Percentiles rank a stretch among this genome's conserved stretches.
Conservation (phyloP, 2,329 filamentous ascomycete species). For the Fusarium torulosum region DNA sequence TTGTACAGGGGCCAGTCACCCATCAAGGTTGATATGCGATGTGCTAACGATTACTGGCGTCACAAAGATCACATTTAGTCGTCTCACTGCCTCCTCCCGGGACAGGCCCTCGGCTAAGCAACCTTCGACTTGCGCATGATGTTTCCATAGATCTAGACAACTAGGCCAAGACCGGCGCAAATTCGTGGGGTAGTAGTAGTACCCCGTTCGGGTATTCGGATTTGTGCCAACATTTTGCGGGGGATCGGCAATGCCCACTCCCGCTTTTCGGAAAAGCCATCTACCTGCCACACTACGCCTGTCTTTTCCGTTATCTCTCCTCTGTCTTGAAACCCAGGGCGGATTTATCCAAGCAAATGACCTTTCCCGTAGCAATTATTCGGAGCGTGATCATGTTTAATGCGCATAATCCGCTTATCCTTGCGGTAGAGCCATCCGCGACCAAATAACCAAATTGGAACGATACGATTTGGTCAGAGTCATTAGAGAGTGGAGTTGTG, state of each 20-base stretch:
- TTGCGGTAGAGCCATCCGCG: not conserved
- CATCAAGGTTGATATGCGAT: no score
- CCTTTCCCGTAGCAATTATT: not conserved
- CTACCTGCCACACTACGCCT: not conserved
- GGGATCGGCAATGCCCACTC: constrained; percentile 17
- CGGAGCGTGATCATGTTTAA: not conserved
- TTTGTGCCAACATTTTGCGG: constrained; percentile 3
- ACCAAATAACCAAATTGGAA: constrained; percentile 2
- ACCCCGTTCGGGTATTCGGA: not conserved
- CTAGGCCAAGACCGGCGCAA: no score
- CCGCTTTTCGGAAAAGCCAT: constrained; percentile 20
- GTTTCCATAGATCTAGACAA: no score
- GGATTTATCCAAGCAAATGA: not conserved
- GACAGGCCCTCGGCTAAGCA: no score
- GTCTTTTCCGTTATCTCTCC: constrained; percentile 11
- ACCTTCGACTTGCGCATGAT: no score
- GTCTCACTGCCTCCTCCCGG: no score
- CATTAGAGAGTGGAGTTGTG: constrained; percentile 3
- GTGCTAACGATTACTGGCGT: no score
- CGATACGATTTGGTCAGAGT: no score
- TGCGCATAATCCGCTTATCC: not conserved
- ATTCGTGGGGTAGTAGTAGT: no score
- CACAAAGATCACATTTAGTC: no score
- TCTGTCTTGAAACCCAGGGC: no score
- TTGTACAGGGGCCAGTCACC: no score